Base-by-base conservation (phyloP, 805 yeast genomes). In the Nakazawaea holstii region DNA sequence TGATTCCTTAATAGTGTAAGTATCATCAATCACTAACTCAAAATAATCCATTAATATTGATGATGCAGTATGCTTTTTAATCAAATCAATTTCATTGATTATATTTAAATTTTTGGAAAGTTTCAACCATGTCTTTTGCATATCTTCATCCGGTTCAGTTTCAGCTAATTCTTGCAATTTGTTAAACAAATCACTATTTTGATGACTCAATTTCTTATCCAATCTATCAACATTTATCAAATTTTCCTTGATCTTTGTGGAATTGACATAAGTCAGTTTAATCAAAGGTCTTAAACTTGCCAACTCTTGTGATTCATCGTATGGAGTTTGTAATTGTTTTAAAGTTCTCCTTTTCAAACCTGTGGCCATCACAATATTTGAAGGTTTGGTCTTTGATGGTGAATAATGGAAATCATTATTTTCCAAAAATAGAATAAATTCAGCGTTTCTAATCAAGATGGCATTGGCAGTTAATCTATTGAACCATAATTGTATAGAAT, bases 291-390 rank as follows among this genome's bases (percentile, higher is more conserved):
- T 71, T 62, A 91, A 89, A 43, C 79, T 85, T 0, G 94, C 90
- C 51, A 94, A 73, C 52, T 84, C 94, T 26, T 77, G 74, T 41
- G 81, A 83, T 36, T 88, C 92, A 65, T 92, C 99, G 57, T 84
- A 88, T 0, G 99, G 99, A 1, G 95, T 87, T 37, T 87, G 84
- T 39, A 91, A 74, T 62, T 94, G 99, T 63, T 94, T 94, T 58
- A 94, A 73, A 1, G 98, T 90, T 63, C 87, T 87, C 44, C 99
- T 78, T 52, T 83, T 81, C 26, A 94, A 63, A 0, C 98, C 99
- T 13, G 95, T 81, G 1, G 97, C 95, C 42, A 79, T 76, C 1
- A 78, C 74, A 0, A 68, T 61, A 43, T 65, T 65, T 5, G 67
- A 62, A 4, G 70, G 71, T 42, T 60, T 65, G 2, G 77, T 65